A percentile compares a stretch with the other conserved stretches of the same genome.
Evolutionary conservation across 2,329 filamentous ascomycete genomes (phyloP).

Genomic region (Ophiostoma populinum): DNA sequence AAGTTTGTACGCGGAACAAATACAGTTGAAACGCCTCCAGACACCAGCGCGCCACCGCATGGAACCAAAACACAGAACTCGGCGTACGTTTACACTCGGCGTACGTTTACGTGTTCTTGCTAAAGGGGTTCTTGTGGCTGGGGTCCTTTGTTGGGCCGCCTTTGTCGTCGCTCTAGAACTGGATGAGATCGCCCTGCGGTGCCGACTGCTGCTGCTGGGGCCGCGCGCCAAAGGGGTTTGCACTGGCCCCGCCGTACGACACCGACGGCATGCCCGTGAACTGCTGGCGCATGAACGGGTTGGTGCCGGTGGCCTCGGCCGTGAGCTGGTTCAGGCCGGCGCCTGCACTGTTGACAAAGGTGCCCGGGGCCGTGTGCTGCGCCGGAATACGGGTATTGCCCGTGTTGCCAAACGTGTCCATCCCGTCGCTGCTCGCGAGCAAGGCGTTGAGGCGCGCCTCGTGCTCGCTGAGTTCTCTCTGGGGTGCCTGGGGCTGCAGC

Average conservation of each 20-base stretch:
- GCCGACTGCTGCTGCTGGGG: constrained; percentile 33
- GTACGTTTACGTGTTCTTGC: no score
- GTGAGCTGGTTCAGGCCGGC: constrained; percentile 56
- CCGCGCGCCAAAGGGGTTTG: constrained; percentile 41
- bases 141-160: not conserved
- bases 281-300: constrained; percentile 75
- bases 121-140: no score
- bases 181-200: constrained; percentile 35
- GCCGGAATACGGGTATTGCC: constrained; percentile 88
- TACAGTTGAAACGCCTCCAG: no score
- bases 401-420: constrained; percentile 96
- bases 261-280: constrained; percentile 59
- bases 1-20: no score
- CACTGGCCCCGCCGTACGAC: constrained; percentile 36
- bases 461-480: constrained; percentile 42
- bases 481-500: constrained; percentile 27
- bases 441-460: constrained; percentile 71
- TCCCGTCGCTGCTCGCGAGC: constrained; percentile 72
- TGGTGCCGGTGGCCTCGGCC: constrained; percentile 59
- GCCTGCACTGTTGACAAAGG: constrained; percentile 91
- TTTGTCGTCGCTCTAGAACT: constrained; percentile 30
- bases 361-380: constrained; percentile 90
- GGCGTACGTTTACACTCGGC: no score
- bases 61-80: no score
- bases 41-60: no score